Evolutionary conservation across 768 basidiomycete genomes (phyloP).

Genomic region (Boletus edulis): DNA sequence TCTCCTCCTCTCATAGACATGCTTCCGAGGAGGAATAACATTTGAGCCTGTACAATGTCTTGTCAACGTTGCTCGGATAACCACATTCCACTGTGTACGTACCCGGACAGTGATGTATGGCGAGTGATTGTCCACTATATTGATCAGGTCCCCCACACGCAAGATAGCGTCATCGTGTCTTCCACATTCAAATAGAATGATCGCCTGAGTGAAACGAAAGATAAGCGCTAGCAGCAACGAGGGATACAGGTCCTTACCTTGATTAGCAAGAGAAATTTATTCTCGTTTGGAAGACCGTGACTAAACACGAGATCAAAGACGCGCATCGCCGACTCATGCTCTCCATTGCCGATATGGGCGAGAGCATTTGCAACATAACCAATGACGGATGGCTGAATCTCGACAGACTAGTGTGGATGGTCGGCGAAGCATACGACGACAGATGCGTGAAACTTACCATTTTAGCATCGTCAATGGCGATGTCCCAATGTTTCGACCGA

Average conservation of each 20-base stretch:
- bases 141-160: too few species aligned
- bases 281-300: background rate
- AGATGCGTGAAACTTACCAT: background rate
- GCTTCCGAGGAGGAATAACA: background rate
- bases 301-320: constrained; percentile 3
- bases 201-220: background rate
- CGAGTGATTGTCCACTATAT: too few species aligned
- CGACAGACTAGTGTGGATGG: background rate
- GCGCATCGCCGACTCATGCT: background rate
- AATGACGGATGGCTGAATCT: background rate
- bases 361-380: constrained; percentile 9
- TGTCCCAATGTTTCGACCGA: background rate
- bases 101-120: too few species aligned
- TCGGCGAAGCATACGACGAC: background rate
- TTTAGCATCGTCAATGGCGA: constrained; percentile 6
- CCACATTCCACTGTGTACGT: too few species aligned
- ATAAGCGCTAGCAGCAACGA: background rate
- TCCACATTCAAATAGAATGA: background rate
- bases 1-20: background rate
- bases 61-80: too few species aligned
- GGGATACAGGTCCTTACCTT: background rate
- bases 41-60: background rate
- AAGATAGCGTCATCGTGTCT: too few species aligned
- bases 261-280: constrained; percentile 3
- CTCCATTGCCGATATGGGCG: background rate